phyloP scores from a whole-genome alignment of 352 stramenopile species.

The Phytophthora colocasiae region DNA sequence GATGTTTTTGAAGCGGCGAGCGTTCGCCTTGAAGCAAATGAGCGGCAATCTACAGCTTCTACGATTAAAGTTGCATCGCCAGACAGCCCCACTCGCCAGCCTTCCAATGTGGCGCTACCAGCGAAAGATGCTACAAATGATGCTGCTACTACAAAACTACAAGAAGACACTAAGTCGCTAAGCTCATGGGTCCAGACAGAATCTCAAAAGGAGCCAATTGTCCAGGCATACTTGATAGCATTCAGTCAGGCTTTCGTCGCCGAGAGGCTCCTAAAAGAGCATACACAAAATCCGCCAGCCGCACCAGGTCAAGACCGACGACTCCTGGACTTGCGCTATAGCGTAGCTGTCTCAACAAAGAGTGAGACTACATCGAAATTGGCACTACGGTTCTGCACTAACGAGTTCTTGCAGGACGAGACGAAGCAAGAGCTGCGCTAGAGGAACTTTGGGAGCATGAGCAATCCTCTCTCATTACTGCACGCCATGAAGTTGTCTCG shows the following conservation, averaged over 20 bases:
- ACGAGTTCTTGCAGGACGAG: constrained; percentile 33
- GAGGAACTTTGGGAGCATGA: constrained; percentile 44
- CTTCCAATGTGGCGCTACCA: background rate
- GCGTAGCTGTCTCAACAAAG: constrained; percentile 45
- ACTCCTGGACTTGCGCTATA: constrained; percentile 45
- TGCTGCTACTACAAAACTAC: background rate
- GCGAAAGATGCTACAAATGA: background rate
- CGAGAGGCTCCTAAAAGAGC: constrained; percentile 14
- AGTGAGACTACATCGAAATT: constrained; percentile 17
- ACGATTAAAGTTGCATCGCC: background rate
- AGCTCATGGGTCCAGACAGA: constrained; percentile 14
- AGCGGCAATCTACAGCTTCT: background rate
- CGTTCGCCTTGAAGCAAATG: constrained; percentile 15
- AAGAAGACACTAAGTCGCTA: constrained; percentile 7
- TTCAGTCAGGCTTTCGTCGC: constrained; percentile 21
- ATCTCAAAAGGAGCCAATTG: constrained; percentile 9
- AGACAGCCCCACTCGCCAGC: background rate
- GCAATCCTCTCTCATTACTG: constrained; percentile 29
- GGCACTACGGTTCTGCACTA: background rate
- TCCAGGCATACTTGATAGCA: constrained; percentile 22
- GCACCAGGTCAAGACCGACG: constrained; percentile 30
- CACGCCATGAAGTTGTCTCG: constrained; percentile 36
- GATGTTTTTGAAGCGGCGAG: constrained; percentile 41
- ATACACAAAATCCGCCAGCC: constrained; percentile 3
- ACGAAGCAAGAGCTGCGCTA: constrained; percentile 41